Evolutionary conservation across 176 grass and related monocot genomes (phyloP).

Genomic region (Zea mays): DNA sequence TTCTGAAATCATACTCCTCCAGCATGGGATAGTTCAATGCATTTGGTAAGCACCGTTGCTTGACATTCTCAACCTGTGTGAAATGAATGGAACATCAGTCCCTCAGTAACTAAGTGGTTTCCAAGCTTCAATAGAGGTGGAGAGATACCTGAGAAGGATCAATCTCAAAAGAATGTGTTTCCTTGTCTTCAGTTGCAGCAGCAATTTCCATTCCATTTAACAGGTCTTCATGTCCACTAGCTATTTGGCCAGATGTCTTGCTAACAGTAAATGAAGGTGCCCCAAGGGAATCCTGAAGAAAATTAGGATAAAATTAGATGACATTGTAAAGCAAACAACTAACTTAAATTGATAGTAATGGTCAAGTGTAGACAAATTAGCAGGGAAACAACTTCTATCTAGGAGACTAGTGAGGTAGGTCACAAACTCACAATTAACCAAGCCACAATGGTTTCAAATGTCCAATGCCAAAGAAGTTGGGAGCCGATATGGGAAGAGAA

Average conservation of each 20-base stretch:
- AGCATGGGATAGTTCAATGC: slow-evolving; percentile 90
- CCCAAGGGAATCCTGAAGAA: slow-evolving; percentile 65
- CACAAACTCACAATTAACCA: neutral
- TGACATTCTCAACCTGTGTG: slow-evolving; percentile 82
- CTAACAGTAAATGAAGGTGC: slow-evolving; percentile 61
- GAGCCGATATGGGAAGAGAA: neutral
- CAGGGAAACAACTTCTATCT: neutral
- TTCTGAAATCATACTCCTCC: slow-evolving; percentile 95
- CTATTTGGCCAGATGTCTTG: slow-evolving; percentile 65
- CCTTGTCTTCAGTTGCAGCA: slow-evolving; percentile 86
- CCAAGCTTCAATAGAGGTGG: slow-evolving; percentile 17
- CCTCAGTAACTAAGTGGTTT: slow-evolving; percentile 1
- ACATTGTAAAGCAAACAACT: neutral
- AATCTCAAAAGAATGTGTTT: slow-evolving; percentile 91
- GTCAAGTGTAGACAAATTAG: slow-evolving; percentile 15
- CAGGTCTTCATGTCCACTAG: slow-evolving; percentile 70
- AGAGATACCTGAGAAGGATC: slow-evolving; percentile 62
- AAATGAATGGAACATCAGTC: slow-evolving; percentile 24
- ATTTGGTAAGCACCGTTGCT: slow-evolving; percentile 87
- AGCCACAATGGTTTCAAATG: neutral
- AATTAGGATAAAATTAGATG: slow-evolving; percentile 7
- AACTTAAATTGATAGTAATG: neutral
- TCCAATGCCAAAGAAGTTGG: neutral
- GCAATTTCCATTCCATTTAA: slow-evolving; percentile 76
- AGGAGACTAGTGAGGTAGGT: neutral